Evolutionary conservation across 2,329 filamentous ascomycete species (phyloP).

Genomic region (Arthroderma sp.): DNA sequence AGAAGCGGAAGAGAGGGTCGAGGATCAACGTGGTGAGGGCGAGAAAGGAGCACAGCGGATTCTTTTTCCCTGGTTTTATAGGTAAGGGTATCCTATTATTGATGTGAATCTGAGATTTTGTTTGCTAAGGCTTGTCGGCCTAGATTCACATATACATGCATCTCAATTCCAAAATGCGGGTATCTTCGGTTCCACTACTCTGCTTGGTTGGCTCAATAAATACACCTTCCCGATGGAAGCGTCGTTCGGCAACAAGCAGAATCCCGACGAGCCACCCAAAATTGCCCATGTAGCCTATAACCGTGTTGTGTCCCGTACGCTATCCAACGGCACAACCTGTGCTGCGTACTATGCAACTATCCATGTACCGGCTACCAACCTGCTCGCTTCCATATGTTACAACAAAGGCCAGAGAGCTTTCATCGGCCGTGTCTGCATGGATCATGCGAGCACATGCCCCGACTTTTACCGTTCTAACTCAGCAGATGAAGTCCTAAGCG

Average conservation of each 20-base stretch:
- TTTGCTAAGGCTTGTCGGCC: slow-evolving; percentile 2
- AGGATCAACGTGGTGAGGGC: slow-evolving; percentile 19
- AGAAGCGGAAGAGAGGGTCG: slow-evolving; percentile 5
- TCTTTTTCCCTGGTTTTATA: slow-evolving; percentile 37
- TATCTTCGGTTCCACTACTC: slow-evolving; percentile 83
- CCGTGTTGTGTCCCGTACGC: slow-evolving; percentile 63
- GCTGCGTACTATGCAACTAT: slow-evolving; percentile 91
- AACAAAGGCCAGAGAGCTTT: slow-evolving; percentile 72
- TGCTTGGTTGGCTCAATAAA: slow-evolving; percentile 82
- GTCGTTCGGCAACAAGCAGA: slow-evolving; percentile 42
- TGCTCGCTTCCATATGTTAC: slow-evolving; percentile 76
- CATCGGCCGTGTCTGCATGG: slow-evolving; percentile 93
- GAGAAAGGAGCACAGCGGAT: slow-evolving; percentile 29
- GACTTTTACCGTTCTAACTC: slow-evolving; percentile 67
- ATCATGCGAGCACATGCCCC: slow-evolving; percentile 52
- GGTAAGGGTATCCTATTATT: slow-evolving; percentile 16
- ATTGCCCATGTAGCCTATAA: slow-evolving; percentile 49
- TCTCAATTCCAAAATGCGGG: slow-evolving; percentile 89
- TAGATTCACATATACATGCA: slow-evolving; percentile 91
- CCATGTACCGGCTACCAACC: slow-evolving; percentile 76
- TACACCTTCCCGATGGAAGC: slow-evolving; percentile 93
- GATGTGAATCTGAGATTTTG: no score
- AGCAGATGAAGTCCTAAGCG: slow-evolving; percentile 42
- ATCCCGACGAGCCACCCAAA: slow-evolving; percentile 15
- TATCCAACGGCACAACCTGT: slow-evolving; percentile 83